Base-by-base conservation (phyloP, 116 monocot genomes). In the Posidonia oceanica region DNA sequence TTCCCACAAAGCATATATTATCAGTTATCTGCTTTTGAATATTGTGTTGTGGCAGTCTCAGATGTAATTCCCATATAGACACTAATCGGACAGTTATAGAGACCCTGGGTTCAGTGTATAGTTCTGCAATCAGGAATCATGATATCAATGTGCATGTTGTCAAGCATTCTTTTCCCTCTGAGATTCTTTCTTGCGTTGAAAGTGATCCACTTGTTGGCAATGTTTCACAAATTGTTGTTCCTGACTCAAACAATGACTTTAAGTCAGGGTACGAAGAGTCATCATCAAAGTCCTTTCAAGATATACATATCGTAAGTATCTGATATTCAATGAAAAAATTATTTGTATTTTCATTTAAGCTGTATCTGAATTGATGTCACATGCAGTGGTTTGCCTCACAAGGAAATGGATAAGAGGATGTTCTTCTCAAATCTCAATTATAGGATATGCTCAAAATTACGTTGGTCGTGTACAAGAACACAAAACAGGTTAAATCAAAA, bases 291-390 rank as follows among this genome's bases (percentile, higher is more conserved):
- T 65, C 71, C 61, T 58, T 78, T 67, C 85, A 81, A 61, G 83
- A 91, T 72, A 71, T 96, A 70, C 96, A 96, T 69, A 82, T 96
- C 68, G 96, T 96, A 73, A 79, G 95, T 67, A 20, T 20, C 15
- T 54, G 13, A 40, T 0, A 57, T 38, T n/a, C 6, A 70, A 57
- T 29, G 8, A 16, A 10, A 3, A 48, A 16, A 14, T 64, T 64
- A 36, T 14, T 39, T 39, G 12, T 7, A 48, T 39, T 7, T 64
- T 40, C 64, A 20, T 39, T 64, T 8, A 16, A 18, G 17, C 36
- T 16, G 4, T 64, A 36, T 41, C 36, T 60, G 3, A 11, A 12
- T 36, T 60, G 60, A 60, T 60, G 29, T 60, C 11, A 60, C 23
- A 60, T 60, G 22, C 22, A 7, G 8, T 48, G 12, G 1, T 48